Conservation (phyloP, 106 monocot genomes). For the Dendrobium nobile region DNA sequence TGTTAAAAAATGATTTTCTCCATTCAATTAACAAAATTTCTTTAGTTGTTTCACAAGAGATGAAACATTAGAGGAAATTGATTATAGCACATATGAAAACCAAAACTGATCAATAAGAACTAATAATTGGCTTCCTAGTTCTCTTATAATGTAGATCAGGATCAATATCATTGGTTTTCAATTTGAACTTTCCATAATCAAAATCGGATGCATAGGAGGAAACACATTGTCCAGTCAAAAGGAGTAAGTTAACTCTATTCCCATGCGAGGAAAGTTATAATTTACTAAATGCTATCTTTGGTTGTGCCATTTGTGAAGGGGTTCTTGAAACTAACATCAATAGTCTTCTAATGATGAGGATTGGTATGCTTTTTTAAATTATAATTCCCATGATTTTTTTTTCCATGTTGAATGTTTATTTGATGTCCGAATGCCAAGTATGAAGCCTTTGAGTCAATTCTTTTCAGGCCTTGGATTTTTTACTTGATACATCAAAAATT, state of each 20-base stretch:
- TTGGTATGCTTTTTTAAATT: not conserved
- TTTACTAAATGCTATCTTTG: not conserved
- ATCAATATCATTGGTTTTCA: not conserved
- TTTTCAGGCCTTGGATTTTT: constrained; percentile 60
- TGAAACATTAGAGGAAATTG: not conserved
- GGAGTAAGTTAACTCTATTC: not conserved
- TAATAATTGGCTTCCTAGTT: not conserved
- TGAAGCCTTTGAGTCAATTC: constrained; percentile 1
- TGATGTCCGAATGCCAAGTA: not conserved
- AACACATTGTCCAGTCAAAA: not conserved
- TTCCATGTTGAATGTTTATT: not conserved
- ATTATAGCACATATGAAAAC: not conserved
- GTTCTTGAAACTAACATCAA: constrained; percentile 1
- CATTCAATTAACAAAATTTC: not conserved
- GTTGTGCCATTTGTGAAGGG: not conserved
- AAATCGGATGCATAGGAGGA: not conserved
- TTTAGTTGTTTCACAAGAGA: not conserved
- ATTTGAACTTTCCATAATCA: not conserved
- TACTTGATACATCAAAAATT: constrained; percentile 36
- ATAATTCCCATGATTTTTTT: not conserved
- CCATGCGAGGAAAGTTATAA: not conserved
- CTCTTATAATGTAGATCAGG: not conserved
- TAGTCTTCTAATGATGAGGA: not conserved
- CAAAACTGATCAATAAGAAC: not conserved
- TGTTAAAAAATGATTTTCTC: not conserved